These are phyloP conservation scores for Colletotrichum endophyticum DNA, from an alignment of 2,329 filamentous ascomycete genomes.

Conservation along the genomic window DNA sequence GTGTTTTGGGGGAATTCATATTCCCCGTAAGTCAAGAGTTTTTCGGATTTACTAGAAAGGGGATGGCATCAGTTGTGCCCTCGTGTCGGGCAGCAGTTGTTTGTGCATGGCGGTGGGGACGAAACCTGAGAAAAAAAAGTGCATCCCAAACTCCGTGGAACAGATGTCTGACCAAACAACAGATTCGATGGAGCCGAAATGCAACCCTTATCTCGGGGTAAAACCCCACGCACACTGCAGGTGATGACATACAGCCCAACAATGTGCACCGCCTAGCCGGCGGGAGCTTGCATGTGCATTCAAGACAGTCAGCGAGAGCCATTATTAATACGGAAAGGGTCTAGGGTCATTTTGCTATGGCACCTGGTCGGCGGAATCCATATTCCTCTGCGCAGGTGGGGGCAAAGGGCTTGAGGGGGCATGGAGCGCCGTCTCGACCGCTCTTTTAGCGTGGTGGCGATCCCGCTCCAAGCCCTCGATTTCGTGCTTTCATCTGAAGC, in stretches of 20 bases:
- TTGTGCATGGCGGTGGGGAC: background rate
- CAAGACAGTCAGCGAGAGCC: background rate
- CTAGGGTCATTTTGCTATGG: background rate
- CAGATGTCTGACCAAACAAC: background rate
- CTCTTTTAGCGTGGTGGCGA: slow-evolving; percentile 5
- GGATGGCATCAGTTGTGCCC: background rate
- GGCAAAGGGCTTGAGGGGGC: background rate
- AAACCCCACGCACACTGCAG: background rate
- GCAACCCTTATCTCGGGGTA: background rate
- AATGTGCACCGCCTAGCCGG: background rate
- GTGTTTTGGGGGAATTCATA: background rate
- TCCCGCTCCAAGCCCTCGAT: background rate
- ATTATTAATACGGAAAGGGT: slow-evolving; percentile 3
- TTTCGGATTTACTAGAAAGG: background rate
- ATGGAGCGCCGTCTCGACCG: background rate
- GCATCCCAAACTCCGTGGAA: slow-evolving; percentile 1
- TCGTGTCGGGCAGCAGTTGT: background rate
- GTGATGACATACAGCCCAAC: slow-evolving; percentile 5
- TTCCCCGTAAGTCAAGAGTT: background rate
- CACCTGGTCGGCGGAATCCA: slow-evolving; percentile 2
- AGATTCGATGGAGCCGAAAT: background rate
- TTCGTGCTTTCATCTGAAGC: background rate
- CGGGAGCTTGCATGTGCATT: slow-evolving; percentile 1
- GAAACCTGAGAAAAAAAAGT: background rate
- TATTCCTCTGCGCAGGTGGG: background rate